phyloP scores from a whole-genome alignment of 2,329 filamentous ascomycete species.

The Incumbomyces lentus region DNA sequence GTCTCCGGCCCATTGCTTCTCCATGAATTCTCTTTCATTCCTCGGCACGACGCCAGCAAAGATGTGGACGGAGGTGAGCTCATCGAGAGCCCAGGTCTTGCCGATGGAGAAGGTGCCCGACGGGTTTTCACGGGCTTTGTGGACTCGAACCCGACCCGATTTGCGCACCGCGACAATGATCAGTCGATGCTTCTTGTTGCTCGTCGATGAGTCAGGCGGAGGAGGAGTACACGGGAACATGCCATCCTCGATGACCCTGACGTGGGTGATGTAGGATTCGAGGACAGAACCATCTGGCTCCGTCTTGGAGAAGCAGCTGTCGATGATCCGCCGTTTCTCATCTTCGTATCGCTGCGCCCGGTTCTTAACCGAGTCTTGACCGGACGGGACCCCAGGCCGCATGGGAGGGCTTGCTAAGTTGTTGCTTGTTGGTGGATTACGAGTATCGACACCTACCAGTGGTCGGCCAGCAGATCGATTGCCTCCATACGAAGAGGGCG shows the following conservation, averaged over 20 bases:
- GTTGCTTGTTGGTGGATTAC: neutral
- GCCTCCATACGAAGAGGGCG: conserved; percentile 1
- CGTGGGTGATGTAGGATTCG: conserved; percentile 97
- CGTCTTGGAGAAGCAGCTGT: conserved; percentile 86
- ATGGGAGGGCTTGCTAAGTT: neutral
- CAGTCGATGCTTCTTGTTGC: conserved; percentile 75
- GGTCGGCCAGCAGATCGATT: conserved; percentile 1
- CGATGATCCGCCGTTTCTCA: conserved; percentile 87
- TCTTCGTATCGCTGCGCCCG: conserved; percentile 85
- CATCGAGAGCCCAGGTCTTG: conserved; percentile 96
- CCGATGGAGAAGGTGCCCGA: conserved; percentile 95
- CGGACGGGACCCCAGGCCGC: conserved; percentile 4
- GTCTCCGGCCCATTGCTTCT: conserved; percentile 66
- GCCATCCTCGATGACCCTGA: conserved; percentile 79
- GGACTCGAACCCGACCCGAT: conserved; percentile 84
- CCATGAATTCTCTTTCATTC: conserved; percentile 50
- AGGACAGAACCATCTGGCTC: conserved; percentile 73
- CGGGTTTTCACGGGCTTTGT: conserved; percentile 91
- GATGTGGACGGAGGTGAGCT: conserved; percentile 72
- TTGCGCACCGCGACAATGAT: conserved; percentile 90
- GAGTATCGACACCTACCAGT: conserved; percentile 1
- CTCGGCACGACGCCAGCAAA: conserved; percentile 54
- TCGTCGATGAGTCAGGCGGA: conserved; percentile 61
- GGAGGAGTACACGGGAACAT: conserved; percentile 73
- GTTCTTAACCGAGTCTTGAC: conserved; percentile 21